Base-by-base conservation (phyloP, 768 basidiomycete genomes). In the Lyophyllum decastes region DNA sequence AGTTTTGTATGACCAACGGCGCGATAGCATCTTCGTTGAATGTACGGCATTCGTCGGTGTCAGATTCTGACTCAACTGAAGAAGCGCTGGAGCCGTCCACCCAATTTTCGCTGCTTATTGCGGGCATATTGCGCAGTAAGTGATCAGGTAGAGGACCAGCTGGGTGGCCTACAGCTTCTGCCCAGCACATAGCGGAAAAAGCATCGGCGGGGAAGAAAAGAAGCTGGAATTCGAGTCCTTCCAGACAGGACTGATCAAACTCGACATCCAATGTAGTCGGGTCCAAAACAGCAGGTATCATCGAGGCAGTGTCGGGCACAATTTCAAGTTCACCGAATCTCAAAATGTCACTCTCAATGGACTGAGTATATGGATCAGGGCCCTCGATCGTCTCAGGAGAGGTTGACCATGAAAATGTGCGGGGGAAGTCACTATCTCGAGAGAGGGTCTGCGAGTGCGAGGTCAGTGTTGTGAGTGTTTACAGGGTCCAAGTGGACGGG, bases 161-260 rank as follows among this genome's bases (percentile, higher is more conserved):
- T 4, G 58, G 52, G 19, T 63, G 45, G n/a, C 52, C 43, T 19
- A 57, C 62, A 27, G 61, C 67, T 49, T 70, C 65, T 33, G 66
- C 62, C 76, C 76, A 78, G 58, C 75, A 76, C n/a, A 68, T 58
- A 14, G 73, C 70, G 6, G 72, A 66, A 55, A 74, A 78, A 11
- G 76, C 72, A 22, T 73, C 71, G 19, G 58, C 56, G 2, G 78
- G 78, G 22, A 68, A 69, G 45, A 71, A 70, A 9, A 77, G 64
- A 21, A 78, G 69, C 17, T 66, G 61, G 51, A 74, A 70, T 41
- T 77, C 77, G 12, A 79, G 68, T 8, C 77, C 77, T 22, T 74
- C 68, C 25, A 79, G 61, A 59, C 74, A 75, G 48, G 72, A 69
- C 33, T 64, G 34, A 64, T 79, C 73, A 53, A 78, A 76, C 10